Percentiles rank a stretch among this genome's conserved stretches.
These are phyloP conservation scores for Wickerhamiella nectarea DNA, from an alignment of 805 yeast species.

Conservation along the genomic window DNA sequence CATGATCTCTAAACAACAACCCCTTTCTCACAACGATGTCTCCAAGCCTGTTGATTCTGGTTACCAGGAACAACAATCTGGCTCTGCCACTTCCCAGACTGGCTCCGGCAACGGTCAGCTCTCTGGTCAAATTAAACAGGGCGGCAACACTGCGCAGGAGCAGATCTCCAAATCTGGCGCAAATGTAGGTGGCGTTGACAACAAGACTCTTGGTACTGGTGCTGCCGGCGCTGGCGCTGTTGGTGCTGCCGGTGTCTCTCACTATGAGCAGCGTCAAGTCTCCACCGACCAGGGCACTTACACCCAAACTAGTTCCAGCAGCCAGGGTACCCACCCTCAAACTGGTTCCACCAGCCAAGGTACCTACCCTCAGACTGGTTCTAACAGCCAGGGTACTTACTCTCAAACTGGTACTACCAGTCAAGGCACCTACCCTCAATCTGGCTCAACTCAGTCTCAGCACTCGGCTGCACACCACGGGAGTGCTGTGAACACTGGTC, in stretches of 20 bases:
- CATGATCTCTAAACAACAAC: background rate
- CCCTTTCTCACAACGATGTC: background rate
- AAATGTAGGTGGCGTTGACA: slow-evolving; percentile 1
- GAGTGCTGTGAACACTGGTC: too few species aligned
- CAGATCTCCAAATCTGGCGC: slow-evolving; percentile 1
- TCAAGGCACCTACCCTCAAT: too few species aligned
- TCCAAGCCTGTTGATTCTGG: background rate
- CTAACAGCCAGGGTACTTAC: too few species aligned
- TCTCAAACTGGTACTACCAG: too few species aligned
- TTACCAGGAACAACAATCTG: background rate
- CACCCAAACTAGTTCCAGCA: too few species aligned
- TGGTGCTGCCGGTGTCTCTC: slow-evolving; percentile 3
- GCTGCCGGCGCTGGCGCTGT: slow-evolving; percentile 8
- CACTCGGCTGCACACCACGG: too few species aligned
- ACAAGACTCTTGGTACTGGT: slow-evolving; percentile 7
- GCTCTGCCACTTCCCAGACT: too few species aligned
- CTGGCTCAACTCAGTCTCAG: too few species aligned
- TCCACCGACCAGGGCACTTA: background rate
- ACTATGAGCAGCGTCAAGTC: background rate
- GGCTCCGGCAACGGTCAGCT: background rate
- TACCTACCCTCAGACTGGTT: too few species aligned
- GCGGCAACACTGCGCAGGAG: background rate
- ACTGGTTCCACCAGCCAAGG: too few species aligned
- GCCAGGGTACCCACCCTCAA: too few species aligned
- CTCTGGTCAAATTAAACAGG: background rate